Percentiles rank a stretch among this genome's conserved stretches.
Conservation (phyloP, 1,284 basidiomycete species). For the Papiliotrema fonsecae region DNA sequence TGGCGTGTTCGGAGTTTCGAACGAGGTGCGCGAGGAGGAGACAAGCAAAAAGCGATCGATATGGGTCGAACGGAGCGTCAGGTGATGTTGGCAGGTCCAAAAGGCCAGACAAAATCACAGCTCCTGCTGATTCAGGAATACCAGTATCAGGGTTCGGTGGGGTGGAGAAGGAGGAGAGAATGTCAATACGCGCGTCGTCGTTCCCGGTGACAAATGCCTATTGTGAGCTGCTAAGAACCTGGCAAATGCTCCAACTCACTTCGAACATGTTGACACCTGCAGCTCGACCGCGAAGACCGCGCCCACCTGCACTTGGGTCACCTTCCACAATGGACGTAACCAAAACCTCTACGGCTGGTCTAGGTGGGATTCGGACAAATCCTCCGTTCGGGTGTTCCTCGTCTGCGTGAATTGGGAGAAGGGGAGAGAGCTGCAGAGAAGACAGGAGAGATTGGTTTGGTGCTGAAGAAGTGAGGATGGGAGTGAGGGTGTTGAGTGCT, state of each 20-base stretch:
- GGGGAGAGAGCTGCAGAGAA: conserved; percentile 45
- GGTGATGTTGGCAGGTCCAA: conserved; percentile 44
- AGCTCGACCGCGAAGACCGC: conserved; percentile 45
- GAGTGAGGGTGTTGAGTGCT: conserved; percentile 73
- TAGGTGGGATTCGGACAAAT: conserved; percentile 43
- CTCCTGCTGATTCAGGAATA: conserved; percentile 45
- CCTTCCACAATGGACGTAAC: conserved; percentile 42
- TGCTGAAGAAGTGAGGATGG: conserved; percentile 49
- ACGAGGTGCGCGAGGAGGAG: conserved; percentile 54
- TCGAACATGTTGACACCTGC: conserved; percentile 51
- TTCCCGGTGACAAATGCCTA: conserved; percentile 46
- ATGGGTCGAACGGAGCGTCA: conserved; percentile 49
- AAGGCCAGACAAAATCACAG: conserved; percentile 52
- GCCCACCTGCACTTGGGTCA: conserved; percentile 35
- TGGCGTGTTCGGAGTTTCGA: conserved; percentile 54
- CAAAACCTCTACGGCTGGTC: conserved; percentile 48
- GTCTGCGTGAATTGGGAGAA: conserved; percentile 48
- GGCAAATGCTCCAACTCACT: conserved; percentile 22
- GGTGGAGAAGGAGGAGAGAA: conserved; percentile 43
- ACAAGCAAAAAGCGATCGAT: conserved; percentile 52
- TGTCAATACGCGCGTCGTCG: conserved; percentile 45
- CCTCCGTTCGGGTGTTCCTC: conserved; percentile 47
- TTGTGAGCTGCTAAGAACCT: conserved; percentile 1
- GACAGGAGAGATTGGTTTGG: conserved; percentile 54
- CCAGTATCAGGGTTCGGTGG: conserved; percentile 28